These are phyloP conservation scores for Ramularia endophylla DNA, from an alignment of 2,329 filamentous ascomycete genomes.

Conservation along the genomic window DNA sequence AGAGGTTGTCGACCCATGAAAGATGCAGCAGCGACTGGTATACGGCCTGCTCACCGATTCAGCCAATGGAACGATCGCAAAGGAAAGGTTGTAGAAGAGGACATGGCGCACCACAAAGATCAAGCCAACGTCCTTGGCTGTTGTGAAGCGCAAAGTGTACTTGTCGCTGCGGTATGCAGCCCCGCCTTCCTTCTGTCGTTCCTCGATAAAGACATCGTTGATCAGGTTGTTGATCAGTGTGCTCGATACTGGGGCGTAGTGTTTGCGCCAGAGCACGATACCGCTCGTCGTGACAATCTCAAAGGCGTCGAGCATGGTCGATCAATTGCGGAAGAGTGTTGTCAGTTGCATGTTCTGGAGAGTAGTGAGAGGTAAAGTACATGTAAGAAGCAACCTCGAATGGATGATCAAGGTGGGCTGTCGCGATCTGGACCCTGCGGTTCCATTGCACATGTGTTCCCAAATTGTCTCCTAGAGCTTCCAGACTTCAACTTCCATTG, in stretches of 20 bases:
- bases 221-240: constrained; percentile 92
- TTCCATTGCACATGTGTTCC: too few relatives aligned
- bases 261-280: constrained; percentile 93
- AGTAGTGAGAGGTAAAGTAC: neutral
- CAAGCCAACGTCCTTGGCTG: constrained; percentile 83
- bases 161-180: constrained; percentile 81
- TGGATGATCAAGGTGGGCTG: too few relatives aligned
- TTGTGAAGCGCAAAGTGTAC: constrained; percentile 91
- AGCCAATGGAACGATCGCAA: too few relatives aligned
- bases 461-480: too few relatives aligned
- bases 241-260: constrained; percentile 71
- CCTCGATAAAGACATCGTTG: constrained; percentile 95
- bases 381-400: too few relatives aligned
- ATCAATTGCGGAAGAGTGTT: too few relatives aligned
- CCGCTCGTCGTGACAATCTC: constrained; percentile 95
- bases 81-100: too few relatives aligned
- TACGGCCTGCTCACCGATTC: constrained; percentile 62
- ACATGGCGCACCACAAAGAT: constrained; percentile 91
- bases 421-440: too few relatives aligned
- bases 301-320: constrained; percentile 84
- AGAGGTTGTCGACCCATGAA: constrained; percentile 93
- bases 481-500: too few relatives aligned
- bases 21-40: constrained; percentile 94
- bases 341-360: neutral
- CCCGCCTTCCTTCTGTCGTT: constrained; percentile 60